phyloP scores from a whole-genome alignment of 2,329 filamentous ascomycete species.

The Leptographium procerum region DNA sequence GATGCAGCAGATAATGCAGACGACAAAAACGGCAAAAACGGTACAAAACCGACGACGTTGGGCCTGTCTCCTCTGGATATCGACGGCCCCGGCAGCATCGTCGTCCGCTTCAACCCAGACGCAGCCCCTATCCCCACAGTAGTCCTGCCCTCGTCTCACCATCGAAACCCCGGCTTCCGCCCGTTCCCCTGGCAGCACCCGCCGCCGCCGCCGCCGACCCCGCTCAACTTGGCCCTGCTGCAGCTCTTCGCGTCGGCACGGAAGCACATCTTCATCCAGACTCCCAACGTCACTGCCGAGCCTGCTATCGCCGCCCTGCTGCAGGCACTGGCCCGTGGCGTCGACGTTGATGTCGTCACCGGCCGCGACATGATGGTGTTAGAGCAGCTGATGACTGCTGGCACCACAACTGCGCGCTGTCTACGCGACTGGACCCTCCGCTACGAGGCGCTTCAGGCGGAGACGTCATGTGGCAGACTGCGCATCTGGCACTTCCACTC shows the following conservation, averaged over 20 bases:
- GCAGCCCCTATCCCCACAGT: slow-evolving; percentile 29
- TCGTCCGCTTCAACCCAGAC: slow-evolving; percentile 5
- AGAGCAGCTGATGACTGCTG: slow-evolving; percentile 71
- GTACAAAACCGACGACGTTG: too few species aligned
- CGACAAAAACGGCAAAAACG: too few species aligned
- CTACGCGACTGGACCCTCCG: slow-evolving; percentile 45
- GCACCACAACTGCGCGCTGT: slow-evolving; percentile 59
- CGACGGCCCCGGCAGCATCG: slow-evolving; percentile 9
- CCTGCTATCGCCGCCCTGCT: slow-evolving; percentile 52
- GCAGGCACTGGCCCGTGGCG: slow-evolving; percentile 49
- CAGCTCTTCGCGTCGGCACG: slow-evolving; percentile 48
- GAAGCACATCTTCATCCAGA: slow-evolving; percentile 55
- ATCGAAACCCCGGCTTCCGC: slow-evolving; percentile 53
- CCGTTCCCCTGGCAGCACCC: slow-evolving; percentile 41
- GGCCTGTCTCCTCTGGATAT: slow-evolving; percentile 6
- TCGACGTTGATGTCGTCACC: slow-evolving; percentile 57
- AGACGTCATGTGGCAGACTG: slow-evolving; percentile 32
- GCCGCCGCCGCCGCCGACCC: slow-evolving; percentile 39
- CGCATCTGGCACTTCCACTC: slow-evolving; percentile 47
- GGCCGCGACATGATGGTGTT: slow-evolving; percentile 61
- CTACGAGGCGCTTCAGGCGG: slow-evolving; percentile 27
- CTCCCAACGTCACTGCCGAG: slow-evolving; percentile 64
- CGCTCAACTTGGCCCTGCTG: slow-evolving; percentile 55
- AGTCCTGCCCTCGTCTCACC: slow-evolving; percentile 65
- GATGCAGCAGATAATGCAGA: neutral